phyloP scores from a whole-genome alignment of 2,329 filamentous ascomycete genomes.

The Drechmeria coniospora region DNA sequence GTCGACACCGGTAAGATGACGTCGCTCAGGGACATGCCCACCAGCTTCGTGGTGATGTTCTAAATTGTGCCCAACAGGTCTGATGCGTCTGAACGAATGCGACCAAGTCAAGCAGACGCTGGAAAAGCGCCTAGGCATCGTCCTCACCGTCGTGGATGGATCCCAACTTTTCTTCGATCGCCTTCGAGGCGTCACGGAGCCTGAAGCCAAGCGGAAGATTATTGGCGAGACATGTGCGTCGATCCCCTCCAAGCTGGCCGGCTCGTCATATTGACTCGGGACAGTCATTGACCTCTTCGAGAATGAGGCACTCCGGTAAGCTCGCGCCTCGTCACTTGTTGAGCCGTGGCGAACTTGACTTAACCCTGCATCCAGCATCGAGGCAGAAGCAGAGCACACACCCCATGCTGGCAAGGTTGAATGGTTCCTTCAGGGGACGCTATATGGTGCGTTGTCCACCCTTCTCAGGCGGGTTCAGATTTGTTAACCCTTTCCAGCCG shows the following conservation, averaged over 20 bases:
- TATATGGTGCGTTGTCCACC: no score
- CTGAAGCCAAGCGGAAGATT: slow-evolving; percentile 79
- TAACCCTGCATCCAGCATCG: no score
- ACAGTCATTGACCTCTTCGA: slow-evolving; percentile 60
- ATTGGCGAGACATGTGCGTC: slow-evolving; percentile 67
- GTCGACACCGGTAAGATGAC: slow-evolving; percentile 64
- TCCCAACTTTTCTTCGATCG: slow-evolving; percentile 60
- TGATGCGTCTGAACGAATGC: slow-evolving; percentile 79
- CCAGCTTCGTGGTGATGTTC: slow-evolving; percentile 17
- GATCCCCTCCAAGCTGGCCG: no score
- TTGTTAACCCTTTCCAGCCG: slow-evolving; percentile 4
- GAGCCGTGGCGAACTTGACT: no score
- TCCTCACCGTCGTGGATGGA: slow-evolving; percentile 75
- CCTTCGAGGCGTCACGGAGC: slow-evolving; percentile 60
- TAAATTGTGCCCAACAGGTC: no score
- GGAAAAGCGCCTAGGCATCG: slow-evolving; percentile 67
- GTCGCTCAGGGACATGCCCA: not conserved
- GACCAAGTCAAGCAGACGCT: slow-evolving; percentile 68
- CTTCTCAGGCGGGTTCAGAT: no score
- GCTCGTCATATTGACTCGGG: no score
- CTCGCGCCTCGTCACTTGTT: no score
- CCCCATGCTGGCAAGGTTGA: slow-evolving; percentile 58
- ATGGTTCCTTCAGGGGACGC: slow-evolving; percentile 76
- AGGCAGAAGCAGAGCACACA: slow-evolving; percentile 52
- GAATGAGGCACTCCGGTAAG: slow-evolving; percentile 54